Percentiles rank a stretch among this genome's conserved stretches.
phyloP scores from a whole-genome alignment of 441 rosid species.

The Capsella rubella region DNA sequence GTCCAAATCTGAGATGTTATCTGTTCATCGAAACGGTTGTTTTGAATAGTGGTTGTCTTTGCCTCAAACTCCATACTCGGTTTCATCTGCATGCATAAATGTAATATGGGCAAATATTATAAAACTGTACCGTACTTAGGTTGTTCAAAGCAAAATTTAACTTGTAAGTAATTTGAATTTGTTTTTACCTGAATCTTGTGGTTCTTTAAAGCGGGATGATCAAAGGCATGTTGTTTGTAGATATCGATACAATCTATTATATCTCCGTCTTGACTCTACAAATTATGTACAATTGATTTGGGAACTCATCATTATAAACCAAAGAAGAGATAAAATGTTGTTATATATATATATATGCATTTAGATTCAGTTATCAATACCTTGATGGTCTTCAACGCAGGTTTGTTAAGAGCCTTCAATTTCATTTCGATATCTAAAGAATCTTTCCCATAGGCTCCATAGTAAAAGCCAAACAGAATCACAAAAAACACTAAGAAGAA shows the following conservation, averaged over 20 bases:
- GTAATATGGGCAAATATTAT: no score
- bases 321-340: neutral
- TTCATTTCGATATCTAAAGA: conserved; percentile 41
- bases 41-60: conserved; percentile 20
- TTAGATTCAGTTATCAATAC: conserved; percentile 13
- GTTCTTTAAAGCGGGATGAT: conserved; percentile 52
- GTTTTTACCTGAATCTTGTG: conserved; percentile 51
- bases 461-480: conserved; percentile 36
- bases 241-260: conserved; percentile 56
- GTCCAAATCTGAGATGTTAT: conserved; percentile 54
- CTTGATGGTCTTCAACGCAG: conserved; percentile 54
- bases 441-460: conserved; percentile 35
- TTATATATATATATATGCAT: neutral
- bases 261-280: conserved; percentile 63
- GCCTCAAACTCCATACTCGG: conserved; percentile 47
- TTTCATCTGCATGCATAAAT: conserved; percentile 48
- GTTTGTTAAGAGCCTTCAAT: conserved; percentile 57
- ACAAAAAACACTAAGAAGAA: conserved; percentile 21
- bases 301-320: neutral
- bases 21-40: conserved; percentile 30
- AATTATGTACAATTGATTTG: neutral
- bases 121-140: no score
- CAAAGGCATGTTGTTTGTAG: conserved; percentile 57
- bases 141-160: no score
- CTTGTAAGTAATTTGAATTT: no score